Evolutionary conservation across 345 rosid genomes (phyloP).

Genomic region (Lepidium africanum): DNA sequence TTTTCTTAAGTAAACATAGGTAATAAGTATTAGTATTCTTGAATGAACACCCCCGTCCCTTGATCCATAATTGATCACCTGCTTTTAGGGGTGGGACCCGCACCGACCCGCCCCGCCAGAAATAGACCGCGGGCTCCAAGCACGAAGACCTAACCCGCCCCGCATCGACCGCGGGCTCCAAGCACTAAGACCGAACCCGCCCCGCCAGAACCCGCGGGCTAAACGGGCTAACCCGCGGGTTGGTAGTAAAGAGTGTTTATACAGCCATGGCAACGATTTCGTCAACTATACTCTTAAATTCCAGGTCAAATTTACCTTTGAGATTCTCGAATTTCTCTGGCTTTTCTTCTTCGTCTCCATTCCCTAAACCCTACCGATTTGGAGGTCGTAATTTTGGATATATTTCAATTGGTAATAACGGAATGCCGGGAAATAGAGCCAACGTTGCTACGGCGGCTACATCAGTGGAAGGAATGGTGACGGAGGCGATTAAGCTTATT

Average conservation of each 20-base stretch:
- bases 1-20: too few species aligned
- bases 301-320: constrained; percentile 10
- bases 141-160: too few species aligned
- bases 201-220: too few species aligned
- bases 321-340: constrained; percentile 1
- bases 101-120: too few species aligned
- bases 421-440: constrained; percentile 29
- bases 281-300: constrained; percentile 29
- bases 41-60: too few species aligned
- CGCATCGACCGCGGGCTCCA: too few species aligned
- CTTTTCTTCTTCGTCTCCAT: constrained; percentile 9
- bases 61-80: too few species aligned
- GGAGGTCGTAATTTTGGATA: background rate
- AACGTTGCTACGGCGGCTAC: constrained; percentile 14
- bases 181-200: too few species aligned
- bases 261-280: constrained; percentile 35
- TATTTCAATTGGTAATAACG: background rate
- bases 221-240: too few species aligned
- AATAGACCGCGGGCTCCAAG: too few species aligned
- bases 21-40: too few species aligned
- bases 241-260: background rate
- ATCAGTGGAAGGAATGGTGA: constrained; percentile 37
- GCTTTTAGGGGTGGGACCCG: too few species aligned
- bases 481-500: constrained; percentile 46
- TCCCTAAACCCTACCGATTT: constrained; percentile 10